Conservation (phyloP, 1,139 yeast genomes). For the Meyerozyma elateridarum region DNA sequence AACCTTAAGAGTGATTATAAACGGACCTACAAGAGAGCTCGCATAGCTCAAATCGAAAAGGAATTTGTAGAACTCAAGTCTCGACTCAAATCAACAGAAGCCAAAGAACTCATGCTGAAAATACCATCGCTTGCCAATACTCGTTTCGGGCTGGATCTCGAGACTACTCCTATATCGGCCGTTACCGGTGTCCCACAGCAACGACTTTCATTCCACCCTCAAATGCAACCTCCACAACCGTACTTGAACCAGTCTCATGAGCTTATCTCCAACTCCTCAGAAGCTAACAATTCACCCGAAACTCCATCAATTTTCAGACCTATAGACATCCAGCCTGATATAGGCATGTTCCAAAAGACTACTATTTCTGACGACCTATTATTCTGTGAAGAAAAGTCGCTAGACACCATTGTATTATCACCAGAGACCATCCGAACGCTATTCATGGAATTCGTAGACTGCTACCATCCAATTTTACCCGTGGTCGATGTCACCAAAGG, state of each 20-base stretch:
- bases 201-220: too few relatives aligned
- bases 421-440: constrained; percentile 61
- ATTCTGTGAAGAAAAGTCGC: constrained; percentile 57
- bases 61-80: constrained; percentile 68
- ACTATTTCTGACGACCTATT: constrained; percentile 37
- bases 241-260: background rate
- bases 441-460: constrained; percentile 62
- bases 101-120: constrained; percentile 38
- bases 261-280: constrained; percentile 16
- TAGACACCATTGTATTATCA: constrained; percentile 61
- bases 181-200: too few relatives aligned
- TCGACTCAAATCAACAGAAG: constrained; percentile 49
- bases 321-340: constrained; percentile 7
- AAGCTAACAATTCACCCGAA: constrained; percentile 25
- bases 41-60: constrained; percentile 77
- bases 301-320: constrained; percentile 27
- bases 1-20: constrained; percentile 75
- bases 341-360: constrained; percentile 4
- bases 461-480: constrained; percentile 82
- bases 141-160: too few relatives aligned
- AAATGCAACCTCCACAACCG: too few relatives aligned
- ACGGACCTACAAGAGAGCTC: constrained; percentile 82
- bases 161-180: too few relatives aligned
- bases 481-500: constrained; percentile 79
- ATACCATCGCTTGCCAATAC: constrained; percentile 27